Percentiles rank a stretch among this genome's conserved stretches.
Evolutionary conservation across 768 basidiomycete species (phyloP).

Genomic region (Phaffia australis): DNA sequence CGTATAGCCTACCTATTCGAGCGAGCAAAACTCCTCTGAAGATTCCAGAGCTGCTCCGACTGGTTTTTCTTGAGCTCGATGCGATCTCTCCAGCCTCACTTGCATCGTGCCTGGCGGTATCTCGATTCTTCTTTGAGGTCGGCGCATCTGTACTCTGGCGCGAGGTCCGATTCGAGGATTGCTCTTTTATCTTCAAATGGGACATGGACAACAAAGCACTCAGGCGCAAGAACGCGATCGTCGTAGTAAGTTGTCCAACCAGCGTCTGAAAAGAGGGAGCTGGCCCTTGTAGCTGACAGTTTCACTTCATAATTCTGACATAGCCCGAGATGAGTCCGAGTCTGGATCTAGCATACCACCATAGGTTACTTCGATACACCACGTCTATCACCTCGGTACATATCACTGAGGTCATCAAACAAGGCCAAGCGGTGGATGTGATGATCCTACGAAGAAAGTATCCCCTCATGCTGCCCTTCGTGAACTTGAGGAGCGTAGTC

Average conservation of each 20-base stretch:
- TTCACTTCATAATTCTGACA: background rate
- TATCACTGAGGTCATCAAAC: conserved; percentile 22
- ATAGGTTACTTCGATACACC: conserved; percentile 3
- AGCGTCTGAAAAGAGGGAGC: background rate
- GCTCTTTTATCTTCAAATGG: conserved; percentile 5
- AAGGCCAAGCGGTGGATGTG: conserved; percentile 13
- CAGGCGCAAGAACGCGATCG: background rate
- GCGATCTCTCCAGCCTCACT: conserved; percentile 1
- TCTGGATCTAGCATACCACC: background rate
- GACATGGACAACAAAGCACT: background rate
- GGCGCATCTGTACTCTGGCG: conserved; percentile 7
- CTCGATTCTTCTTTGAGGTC: conserved; percentile 6
- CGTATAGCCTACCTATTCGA: too few species aligned
- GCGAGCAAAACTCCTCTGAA: conserved; percentile 2
- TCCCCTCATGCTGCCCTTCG: conserved; percentile 14
- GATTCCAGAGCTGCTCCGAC: conserved; percentile 16
- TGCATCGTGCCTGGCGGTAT: background rate
- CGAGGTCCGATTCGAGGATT: conserved; percentile 16
- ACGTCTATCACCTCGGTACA: conserved; percentile 1
- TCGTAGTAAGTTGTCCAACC: background rate
- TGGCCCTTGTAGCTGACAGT: background rate
- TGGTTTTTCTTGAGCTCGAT: conserved; percentile 7
- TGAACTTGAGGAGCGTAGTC: conserved; percentile 1
- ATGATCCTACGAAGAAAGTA: conserved; percentile 19
- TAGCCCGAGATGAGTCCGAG: too few species aligned